phyloP scores from a whole-genome alignment of 805 yeast genomes.

The Pichia occidentalis region DNA sequence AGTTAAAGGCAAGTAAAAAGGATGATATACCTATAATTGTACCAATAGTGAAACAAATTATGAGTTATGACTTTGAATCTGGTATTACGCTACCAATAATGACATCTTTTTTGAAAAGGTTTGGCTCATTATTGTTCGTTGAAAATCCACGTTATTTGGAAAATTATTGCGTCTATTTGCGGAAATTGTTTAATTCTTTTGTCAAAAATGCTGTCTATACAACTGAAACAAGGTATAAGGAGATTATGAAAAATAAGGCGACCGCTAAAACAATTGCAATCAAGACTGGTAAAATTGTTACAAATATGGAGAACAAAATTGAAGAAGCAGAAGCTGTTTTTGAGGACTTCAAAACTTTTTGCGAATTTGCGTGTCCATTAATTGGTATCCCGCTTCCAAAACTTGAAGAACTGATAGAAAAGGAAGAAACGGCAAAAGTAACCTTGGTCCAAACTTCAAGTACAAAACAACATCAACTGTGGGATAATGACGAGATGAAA shows the following conservation, averaged over 20 bases:
- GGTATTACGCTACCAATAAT: slow-evolving; percentile 34
- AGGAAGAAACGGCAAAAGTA: slow-evolving; percentile 21
- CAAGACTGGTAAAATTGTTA: slow-evolving; percentile 56
- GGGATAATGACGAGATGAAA: slow-evolving; percentile 64
- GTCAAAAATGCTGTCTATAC: slow-evolving; percentile 36
- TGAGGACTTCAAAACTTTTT: slow-evolving; percentile 38
- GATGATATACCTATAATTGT: slow-evolving; percentile 28
- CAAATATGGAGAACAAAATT: slow-evolving; percentile 21
- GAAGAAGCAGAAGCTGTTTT: slow-evolving; percentile 27
- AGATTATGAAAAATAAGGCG: slow-evolving; percentile 30
- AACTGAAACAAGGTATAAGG: slow-evolving; percentile 32
- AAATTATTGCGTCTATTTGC: slow-evolving; percentile 17
- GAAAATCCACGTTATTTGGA: slow-evolving; percentile 19
- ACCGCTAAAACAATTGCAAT: slow-evolving; percentile 51
- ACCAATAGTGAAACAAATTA: slow-evolving; percentile 37
- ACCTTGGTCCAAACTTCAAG: slow-evolving; percentile 17
- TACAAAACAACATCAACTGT: slow-evolving; percentile 26
- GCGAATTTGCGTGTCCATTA: slow-evolving; percentile 38
- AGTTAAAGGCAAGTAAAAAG: slow-evolving; percentile 26
- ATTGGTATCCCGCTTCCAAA: slow-evolving; percentile 35
- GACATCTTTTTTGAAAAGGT: slow-evolving; percentile 44
- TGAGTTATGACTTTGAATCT: slow-evolving; percentile 32
- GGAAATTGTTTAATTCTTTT: slow-evolving; percentile 36
- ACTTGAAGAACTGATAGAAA: slow-evolving; percentile 25
- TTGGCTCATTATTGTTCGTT: slow-evolving; percentile 29